Evolutionary conservation across 1,139 yeast species (phyloP).

Genomic region (Pichia kudriavzevii): DNA sequence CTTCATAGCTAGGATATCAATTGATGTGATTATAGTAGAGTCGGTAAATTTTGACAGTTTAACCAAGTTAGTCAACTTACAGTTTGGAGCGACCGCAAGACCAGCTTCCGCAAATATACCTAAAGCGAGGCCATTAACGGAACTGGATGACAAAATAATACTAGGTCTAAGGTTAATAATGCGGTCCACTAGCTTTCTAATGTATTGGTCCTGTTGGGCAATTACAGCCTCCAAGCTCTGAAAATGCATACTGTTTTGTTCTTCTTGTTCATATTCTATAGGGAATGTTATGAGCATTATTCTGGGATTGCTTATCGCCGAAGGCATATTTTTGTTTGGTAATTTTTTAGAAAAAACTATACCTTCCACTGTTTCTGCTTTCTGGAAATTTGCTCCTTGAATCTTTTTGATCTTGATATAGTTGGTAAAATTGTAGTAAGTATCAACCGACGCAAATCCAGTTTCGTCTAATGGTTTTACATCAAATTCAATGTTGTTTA

Average conservation of each 20-base stretch:
- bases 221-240: slow-evolving; percentile 47
- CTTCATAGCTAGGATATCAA: slow-evolving; percentile 52
- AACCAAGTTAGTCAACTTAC: slow-evolving; percentile 77
- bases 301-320: slow-evolving; percentile 54
- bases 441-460: slow-evolving; percentile 28
- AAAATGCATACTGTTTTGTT: slow-evolving; percentile 17
- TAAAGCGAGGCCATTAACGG: slow-evolving; percentile 79
- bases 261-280: slow-evolving; percentile 68
- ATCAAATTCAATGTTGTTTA: slow-evolving; percentile 46
- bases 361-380: slow-evolving; percentile 66
- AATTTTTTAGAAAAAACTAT: slow-evolving; percentile 77
- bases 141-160: slow-evolving; percentile 70
- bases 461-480: slow-evolving; percentile 28
- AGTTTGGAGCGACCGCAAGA: slow-evolving; percentile 69
- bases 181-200: slow-evolving; percentile 74
- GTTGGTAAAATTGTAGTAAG: slow-evolving; percentile 76
- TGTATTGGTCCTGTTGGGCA: slow-evolving; percentile 82
- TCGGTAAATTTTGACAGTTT: slow-evolving; percentile 73
- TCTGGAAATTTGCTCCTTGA: slow-evolving; percentile 51
- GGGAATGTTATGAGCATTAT: slow-evolving; percentile 85
- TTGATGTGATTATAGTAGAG: slow-evolving; percentile 69
- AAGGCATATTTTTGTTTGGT: slow-evolving; percentile 77
- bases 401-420: slow-evolving; percentile 82
- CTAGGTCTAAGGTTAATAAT: slow-evolving; percentile 73
- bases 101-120: slow-evolving; percentile 65